phyloP scores from a whole-genome alignment of 1,139 yeast species.

The Hyphopichia wangnamkhiaoensis region DNA sequence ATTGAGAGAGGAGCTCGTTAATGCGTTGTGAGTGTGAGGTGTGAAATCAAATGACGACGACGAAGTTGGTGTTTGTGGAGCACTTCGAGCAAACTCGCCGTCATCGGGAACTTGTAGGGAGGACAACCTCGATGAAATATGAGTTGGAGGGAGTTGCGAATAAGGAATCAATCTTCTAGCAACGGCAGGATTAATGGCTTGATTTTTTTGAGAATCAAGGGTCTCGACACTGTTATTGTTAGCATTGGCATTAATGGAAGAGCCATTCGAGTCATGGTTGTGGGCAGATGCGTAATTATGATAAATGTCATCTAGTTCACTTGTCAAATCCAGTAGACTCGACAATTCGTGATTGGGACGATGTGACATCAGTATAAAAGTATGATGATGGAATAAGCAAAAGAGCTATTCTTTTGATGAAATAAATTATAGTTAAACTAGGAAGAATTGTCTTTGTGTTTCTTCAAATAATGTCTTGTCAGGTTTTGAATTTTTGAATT shows the following conservation, averaged over 20 bases:
- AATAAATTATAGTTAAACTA: too few relatives aligned
- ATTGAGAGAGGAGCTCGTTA: slow-evolving; percentile 39
- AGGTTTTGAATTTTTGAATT: too few relatives aligned
- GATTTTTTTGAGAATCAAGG: slow-evolving; percentile 25
- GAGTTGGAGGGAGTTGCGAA: slow-evolving; percentile 17
- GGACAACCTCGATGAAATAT: slow-evolving; percentile 33
- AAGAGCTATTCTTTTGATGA: too few relatives aligned
- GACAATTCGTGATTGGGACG: too few relatives aligned
- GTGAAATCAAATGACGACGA: slow-evolving; percentile 30
- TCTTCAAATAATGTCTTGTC: too few relatives aligned
- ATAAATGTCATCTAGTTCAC: slow-evolving; percentile 38
- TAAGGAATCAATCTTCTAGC: neutral
- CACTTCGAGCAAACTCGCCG: slow-evolving; percentile 19
- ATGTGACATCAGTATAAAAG: too few relatives aligned
- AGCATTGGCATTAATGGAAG: neutral
- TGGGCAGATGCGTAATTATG: slow-evolving; percentile 22
- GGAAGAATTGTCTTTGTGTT: too few relatives aligned
- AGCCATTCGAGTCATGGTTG: neutral
- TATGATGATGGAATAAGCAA: too few relatives aligned
- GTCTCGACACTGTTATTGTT: slow-evolving; percentile 28
- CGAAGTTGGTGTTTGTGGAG: slow-evolving; percentile 32
- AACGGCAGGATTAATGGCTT: neutral
- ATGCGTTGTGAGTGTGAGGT: slow-evolving; percentile 21
- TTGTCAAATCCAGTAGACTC: slow-evolving; percentile 1
- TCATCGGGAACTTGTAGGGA: slow-evolving; percentile 22